Evolutionary conservation across 805 yeast genomes (phyloP), one percentile per base, ranked within the genome.

Genomic region (Myxozyma neglecta): DNA sequence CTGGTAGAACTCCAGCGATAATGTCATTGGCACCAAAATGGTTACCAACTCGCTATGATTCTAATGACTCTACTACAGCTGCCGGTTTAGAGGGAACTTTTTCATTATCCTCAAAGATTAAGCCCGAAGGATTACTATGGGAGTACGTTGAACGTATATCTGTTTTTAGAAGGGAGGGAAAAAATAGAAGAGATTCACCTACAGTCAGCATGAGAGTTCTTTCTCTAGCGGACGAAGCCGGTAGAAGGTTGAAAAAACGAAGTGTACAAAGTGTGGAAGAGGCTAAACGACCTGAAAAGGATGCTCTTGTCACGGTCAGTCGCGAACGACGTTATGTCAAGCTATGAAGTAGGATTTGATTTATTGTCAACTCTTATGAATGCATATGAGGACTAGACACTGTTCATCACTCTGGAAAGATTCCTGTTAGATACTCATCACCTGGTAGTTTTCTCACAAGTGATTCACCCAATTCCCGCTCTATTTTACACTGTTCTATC

Each of bases 371-470:
- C 29, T 16, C 39, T 8, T 32, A 34, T n/a, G 13, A 29, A 45
- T n/a, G n/a, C 29, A 47, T 18, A 2, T 29, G 34, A 11, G 34
- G 11, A 10, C 24, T n/a, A 32, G 20, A 20, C 16, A n/a, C 20
- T 9, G 24, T 36, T n/a, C 20, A n/a, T 16, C 18, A 47, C 16
- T 40, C 53, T 6, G 63, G 42, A 18, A 59, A 40, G 56, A 47
- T 59, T 16, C 57, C 57, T 44, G 53, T 44, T 20, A 29, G 29
- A 47, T 39, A 59, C 54, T 42, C 57, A 13, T 35, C 48, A 8
- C 64, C 64, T 93, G 2, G 96, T 92, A 73, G 88, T 87, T 53
- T 93, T 93, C 46, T 66, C 68, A 42, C 72, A 73, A 34, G 84
- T 77, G 14, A 44, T 76, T 51, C 78, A 76, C 18, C 80, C 79